Base-by-base conservation (phyloP, 805 yeast genomes). In the Kregervanrija delftensis region DNA sequence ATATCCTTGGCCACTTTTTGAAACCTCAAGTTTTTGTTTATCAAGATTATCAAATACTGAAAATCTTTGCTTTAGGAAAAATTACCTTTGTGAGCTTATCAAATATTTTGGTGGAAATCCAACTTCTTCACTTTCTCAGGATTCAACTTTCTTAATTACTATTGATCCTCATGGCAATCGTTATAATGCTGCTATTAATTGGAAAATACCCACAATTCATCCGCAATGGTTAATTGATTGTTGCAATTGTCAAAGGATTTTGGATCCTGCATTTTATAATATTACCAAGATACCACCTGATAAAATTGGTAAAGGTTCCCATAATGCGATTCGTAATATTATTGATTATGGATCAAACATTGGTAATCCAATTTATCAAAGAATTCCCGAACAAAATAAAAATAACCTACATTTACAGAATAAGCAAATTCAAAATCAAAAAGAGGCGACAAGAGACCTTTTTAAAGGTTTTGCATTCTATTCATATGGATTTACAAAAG, bases 141-240 rank as follows among this genome's bases (percentile, higher is more conserved):
- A 67, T 5, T 68, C 68, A 39, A 52, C 68, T 2, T 67, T 73
- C 46, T 61, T 81, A 1, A 67, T 81, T 4, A 71, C 79, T n/a
- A 68, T 77, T 30, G 77, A 72, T 40, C 60, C 60, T 22, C 55
- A 61, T 13, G 87, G 87, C 0, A 72, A 67, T 45, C 54, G 86
- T 42, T 79, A 68, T 53, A 63, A 63, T 12, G 75, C 74, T 54
- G 80, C 80, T 3, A 35, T 69, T 2, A 76, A 74, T 54, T 75
- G 81, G 81, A 62, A 64, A 10, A 71, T 71, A 4, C 77, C 78
- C 1, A 69, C 69, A 1, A 70, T 74, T 30, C 78, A 75, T 53
- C 81, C 81, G 0, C 54, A 67, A 33, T 76, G 76, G 75, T 59
- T 77, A 4, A 56, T 63, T 30, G 79, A 77, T 55, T 65, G 73